Evolutionary conservation across 371 early-diverging fungal genomes (phyloP).

Genomic region (Actinomucor elegans): DNA sequence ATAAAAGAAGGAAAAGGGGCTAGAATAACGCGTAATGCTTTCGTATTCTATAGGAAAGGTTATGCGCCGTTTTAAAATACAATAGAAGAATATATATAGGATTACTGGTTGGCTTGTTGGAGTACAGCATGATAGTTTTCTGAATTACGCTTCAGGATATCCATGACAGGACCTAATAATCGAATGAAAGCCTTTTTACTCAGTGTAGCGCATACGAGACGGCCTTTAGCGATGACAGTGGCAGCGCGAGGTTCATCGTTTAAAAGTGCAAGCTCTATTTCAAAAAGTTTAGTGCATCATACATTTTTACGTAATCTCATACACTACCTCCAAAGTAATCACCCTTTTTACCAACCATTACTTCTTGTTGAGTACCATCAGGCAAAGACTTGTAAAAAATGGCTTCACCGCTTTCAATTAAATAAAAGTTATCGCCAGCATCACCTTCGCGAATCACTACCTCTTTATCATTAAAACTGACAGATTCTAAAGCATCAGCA

Average conservation of each 20-base stretch:
- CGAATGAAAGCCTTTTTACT: slow-evolving; percentile 92
- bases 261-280: slow-evolving; percentile 86
- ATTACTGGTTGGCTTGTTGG: slow-evolving; percentile 1
- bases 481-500: slow-evolving; percentile 79
- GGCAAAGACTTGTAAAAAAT: slow-evolving; percentile 27
- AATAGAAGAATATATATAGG: neutral
- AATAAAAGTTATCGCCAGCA: slow-evolving; percentile 56
- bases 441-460: slow-evolving; percentile 75
- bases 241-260: slow-evolving; percentile 92
- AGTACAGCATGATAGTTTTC: slow-evolving; percentile 10
- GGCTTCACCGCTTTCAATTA: slow-evolving; percentile 92
- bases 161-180: slow-evolving; percentile 90
- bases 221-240: slow-evolving; percentile 85
- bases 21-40: neutral
- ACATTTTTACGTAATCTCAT: neutral
- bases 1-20: neutral
- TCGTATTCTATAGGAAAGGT: neutral
- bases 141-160: slow-evolving; percentile 60
- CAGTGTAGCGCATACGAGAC: slow-evolving; percentile 89
- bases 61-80: slow-evolving; percentile 5
- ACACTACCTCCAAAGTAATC: slow-evolving; percentile 92
- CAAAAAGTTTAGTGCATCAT: too few species aligned
- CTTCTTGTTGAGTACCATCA: slow-evolving; percentile 74
- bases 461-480: slow-evolving; percentile 65
- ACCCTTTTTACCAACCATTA: slow-evolving; percentile 80